These are phyloP conservation scores for Stellera chamaejasme DNA, from an alignment of 345 rosid genomes.

Conservation along the genomic window DNA sequence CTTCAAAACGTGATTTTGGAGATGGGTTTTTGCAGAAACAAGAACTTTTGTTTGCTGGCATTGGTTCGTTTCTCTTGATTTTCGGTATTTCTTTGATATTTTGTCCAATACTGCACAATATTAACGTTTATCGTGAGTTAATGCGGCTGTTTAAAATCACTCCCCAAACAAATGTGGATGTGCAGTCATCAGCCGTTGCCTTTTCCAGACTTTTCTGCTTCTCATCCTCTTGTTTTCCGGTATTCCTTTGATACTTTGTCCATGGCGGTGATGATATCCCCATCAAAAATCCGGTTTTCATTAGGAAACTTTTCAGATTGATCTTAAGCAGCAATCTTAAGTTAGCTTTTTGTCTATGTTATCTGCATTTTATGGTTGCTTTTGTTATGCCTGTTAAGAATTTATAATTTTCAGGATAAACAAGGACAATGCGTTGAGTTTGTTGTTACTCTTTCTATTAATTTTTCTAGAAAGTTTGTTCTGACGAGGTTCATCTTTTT, in stretches of 20 bases:
- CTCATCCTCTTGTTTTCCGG: not conserved
- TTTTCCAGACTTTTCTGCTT: not conserved
- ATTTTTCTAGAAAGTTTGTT: not conserved
- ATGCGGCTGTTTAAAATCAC: not conserved
- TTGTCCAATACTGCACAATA: not conserved
- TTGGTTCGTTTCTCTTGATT: not conserved
- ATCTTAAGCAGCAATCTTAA: too few relatives aligned
- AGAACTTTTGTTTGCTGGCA: not conserved
- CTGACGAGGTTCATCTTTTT: not conserved
- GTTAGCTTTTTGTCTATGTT: too few relatives aligned
- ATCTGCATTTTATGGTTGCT: too few relatives aligned
- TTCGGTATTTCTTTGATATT: not conserved
- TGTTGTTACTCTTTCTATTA: too few relatives aligned
- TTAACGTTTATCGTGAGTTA: not conserved
- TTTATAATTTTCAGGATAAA: too few relatives aligned
- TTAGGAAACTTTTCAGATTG: too few relatives aligned
- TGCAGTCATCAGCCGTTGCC: not conserved
- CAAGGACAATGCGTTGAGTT: too few relatives aligned
- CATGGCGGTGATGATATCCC: too few relatives aligned
- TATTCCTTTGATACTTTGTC: too few relatives aligned
- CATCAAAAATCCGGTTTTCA: too few relatives aligned
- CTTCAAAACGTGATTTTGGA: slow-evolving; percentile 3
- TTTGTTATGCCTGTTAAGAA: too few relatives aligned
- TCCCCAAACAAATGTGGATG: too few relatives aligned
- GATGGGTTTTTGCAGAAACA: not conserved